Percentiles rank a stretch among this genome's conserved stretches.
These are phyloP conservation scores for Metarhizium humberi DNA, from an alignment of 2,329 filamentous ascomycete genomes.

Conservation along the genomic window DNA sequence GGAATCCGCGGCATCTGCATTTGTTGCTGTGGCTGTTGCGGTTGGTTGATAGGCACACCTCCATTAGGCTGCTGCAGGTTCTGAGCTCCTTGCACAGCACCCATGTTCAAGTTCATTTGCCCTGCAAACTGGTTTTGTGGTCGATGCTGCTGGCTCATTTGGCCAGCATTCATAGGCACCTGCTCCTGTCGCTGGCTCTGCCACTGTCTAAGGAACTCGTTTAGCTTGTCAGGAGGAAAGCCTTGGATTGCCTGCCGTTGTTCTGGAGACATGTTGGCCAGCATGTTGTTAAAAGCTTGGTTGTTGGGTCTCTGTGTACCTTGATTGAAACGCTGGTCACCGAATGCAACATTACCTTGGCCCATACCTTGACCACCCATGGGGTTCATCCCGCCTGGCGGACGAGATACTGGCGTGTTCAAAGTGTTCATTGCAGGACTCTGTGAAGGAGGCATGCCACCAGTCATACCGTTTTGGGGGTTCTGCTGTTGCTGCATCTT, in stretches of 20 bases:
- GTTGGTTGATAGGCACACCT: constrained; percentile 16
- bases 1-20: constrained; percentile 18
- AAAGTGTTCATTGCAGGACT: constrained; percentile 51
- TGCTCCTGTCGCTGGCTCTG: constrained; percentile 27
- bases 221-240: constrained; percentile 39
- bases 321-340: constrained; percentile 44
- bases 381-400: constrained; percentile 34
- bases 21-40: constrained; percentile 16
- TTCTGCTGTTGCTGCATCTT: constrained; percentile 45
- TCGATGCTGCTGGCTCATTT: constrained; percentile 20
- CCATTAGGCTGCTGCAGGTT: constrained; percentile 21
- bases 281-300: constrained; percentile 30
- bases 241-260: constrained; percentile 33
- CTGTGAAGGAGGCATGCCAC: constrained; percentile 41
- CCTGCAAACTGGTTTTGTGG: constrained; percentile 19
- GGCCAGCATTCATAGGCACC: constrained; percentile 22
- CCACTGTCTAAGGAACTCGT: constrained; percentile 43
- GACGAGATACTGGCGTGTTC: constrained; percentile 40
- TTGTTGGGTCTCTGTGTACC: constrained; percentile 36
- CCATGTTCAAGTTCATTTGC: constrained; percentile 23
- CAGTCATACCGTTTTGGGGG: constrained; percentile 42
- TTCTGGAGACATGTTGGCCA: constrained; percentile 36
- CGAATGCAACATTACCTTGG: constrained; percentile 38
- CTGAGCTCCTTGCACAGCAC: constrained; percentile 17
- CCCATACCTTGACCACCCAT: constrained; percentile 32